Percentiles rank a stretch among this genome's conserved stretches.
Conservation (phyloP, 2,329 filamentous ascomycete genomes). For the Coniochaeta pulveracea region DNA sequence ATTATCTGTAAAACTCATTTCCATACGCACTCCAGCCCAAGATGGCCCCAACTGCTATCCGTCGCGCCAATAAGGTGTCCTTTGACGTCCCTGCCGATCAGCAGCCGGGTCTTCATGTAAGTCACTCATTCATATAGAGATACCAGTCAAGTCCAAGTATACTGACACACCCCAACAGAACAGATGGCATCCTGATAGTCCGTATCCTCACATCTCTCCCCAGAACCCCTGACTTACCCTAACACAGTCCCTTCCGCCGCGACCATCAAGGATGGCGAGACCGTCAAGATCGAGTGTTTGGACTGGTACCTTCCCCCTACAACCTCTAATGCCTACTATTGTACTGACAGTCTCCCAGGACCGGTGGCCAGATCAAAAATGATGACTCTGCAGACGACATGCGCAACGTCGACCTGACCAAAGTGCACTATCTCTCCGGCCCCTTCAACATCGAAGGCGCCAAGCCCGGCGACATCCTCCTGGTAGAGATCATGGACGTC, state of each 20-base stretch:
- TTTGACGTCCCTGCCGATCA: conserved; percentile 60
- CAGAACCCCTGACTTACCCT: background rate
- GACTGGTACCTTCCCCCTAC: conserved; percentile 48
- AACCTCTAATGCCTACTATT: background rate
- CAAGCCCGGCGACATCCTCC: conserved; percentile 71
- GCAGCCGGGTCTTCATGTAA: conserved; percentile 60
- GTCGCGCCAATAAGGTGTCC: conserved; percentile 63
- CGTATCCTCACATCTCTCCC: conserved; percentile 10
- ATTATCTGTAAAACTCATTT: too few relatives aligned
- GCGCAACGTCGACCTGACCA: conserved; percentile 71
- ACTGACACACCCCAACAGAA: conserved; percentile 41
- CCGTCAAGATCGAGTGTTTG: conserved; percentile 86
- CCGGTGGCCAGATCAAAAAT: conserved; percentile 75
- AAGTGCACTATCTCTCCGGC: conserved; percentile 78
- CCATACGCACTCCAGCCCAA: too few relatives aligned
- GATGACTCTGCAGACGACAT: conserved; percentile 86
- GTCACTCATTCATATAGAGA: too few relatives aligned
- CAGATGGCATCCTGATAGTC: conserved; percentile 86
- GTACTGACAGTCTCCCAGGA: conserved; percentile 26
- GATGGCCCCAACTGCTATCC: conserved; percentile 39
- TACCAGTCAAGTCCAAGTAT: background rate
- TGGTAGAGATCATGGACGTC: conserved; percentile 88
- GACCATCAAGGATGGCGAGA: conserved; percentile 70
- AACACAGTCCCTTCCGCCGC: conserved; percentile 59
- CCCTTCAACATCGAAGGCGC: conserved; percentile 81